These are phyloP conservation scores for Colletotrichum orbiculare DNA, from an alignment of 2,329 filamentous ascomycete genomes.

Conservation along the genomic window DNA sequence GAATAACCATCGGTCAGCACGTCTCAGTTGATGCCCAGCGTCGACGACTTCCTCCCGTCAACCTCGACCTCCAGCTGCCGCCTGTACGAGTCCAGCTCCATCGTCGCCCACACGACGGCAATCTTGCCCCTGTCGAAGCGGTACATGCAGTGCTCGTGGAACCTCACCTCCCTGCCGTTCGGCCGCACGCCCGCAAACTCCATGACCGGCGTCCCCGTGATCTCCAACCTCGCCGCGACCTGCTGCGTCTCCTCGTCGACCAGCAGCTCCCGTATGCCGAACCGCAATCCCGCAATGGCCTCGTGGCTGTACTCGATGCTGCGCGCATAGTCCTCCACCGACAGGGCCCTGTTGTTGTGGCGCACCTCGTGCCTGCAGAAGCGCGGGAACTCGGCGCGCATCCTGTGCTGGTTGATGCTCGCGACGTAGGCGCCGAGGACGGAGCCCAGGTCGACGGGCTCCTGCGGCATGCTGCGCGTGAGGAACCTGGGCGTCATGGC, in stretches of 20 bases:
- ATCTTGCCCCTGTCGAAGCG: constrained; percentile 47
- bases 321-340: constrained; percentile 41
- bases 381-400: constrained; percentile 39
- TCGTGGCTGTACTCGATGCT: constrained; percentile 44
- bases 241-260: constrained; percentile 46
- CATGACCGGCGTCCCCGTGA: constrained; percentile 44
- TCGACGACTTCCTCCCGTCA: constrained; percentile 24
- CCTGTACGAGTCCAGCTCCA: constrained; percentile 44
- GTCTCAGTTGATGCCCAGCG: constrained; percentile 29
- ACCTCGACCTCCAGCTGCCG: constrained; percentile 27
- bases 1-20: not conserved
- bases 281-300: constrained; percentile 43
- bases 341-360: constrained; percentile 44
- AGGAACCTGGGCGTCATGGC: constrained; percentile 26
- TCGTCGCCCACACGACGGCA: constrained; percentile 46
- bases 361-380: constrained; percentile 43
- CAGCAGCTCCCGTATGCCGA: constrained; percentile 43
- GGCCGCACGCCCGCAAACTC: constrained; percentile 43
- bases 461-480: constrained; percentile 8
- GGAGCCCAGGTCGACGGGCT: constrained; percentile 15
- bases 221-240: constrained; percentile 45
- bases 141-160: constrained; percentile 50
- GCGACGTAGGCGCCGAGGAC: constrained; percentile 45
- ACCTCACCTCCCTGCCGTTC: constrained; percentile 43
- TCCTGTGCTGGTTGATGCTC: constrained; percentile 46